Evolutionary conservation across 768 basidiomycete species (phyloP).

Genomic region (Scleroderma citrinum): DNA sequence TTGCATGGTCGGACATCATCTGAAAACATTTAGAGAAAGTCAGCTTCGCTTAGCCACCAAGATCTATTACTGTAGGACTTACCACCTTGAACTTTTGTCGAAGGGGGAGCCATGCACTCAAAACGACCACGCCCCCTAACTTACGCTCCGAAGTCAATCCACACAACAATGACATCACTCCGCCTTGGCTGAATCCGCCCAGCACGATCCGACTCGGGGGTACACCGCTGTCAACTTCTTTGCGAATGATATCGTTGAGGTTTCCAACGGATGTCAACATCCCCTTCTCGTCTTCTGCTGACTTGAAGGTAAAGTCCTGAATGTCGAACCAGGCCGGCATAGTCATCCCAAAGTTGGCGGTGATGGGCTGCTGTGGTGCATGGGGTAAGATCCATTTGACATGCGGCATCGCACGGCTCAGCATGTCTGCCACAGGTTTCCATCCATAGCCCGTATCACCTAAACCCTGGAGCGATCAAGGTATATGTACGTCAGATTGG

Average conservation of each 20-base stretch:
- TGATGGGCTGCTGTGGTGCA: slow-evolving; percentile 43
- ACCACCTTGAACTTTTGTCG: slow-evolving; percentile 58
- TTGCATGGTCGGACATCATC: slow-evolving; percentile 57
- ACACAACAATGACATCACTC: slow-evolving; percentile 62
- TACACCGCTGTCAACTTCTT: slow-evolving; percentile 67
- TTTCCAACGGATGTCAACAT: slow-evolving; percentile 51
- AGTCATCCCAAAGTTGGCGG: slow-evolving; percentile 45
- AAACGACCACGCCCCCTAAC: slow-evolving; percentile 58
- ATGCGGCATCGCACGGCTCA: slow-evolving; percentile 43
- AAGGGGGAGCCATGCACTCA: slow-evolving; percentile 75
- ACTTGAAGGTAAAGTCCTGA: slow-evolving; percentile 41
- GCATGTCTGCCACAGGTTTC: slow-evolving; percentile 57
- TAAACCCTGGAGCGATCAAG: slow-evolving; percentile 43
- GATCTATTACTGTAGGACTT: slow-evolving; percentile 17
- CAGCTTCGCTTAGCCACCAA: neutral
- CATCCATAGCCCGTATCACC: slow-evolving; percentile 69
- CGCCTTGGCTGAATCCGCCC: slow-evolving; percentile 84
- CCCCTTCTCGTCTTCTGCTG: slow-evolving; percentile 50
- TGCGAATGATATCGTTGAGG: slow-evolving; percentile 59
- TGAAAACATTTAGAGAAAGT: slow-evolving; percentile 26
- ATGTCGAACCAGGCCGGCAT: slow-evolving; percentile 83
- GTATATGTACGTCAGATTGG: too few relatives aligned
- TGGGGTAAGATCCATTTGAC: slow-evolving; percentile 87
- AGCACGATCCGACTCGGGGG: slow-evolving; percentile 63
- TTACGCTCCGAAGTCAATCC: slow-evolving; percentile 50